Conservation (phyloP, 2,329 filamentous ascomycete species). For the Verticillium dahliae region DNA sequence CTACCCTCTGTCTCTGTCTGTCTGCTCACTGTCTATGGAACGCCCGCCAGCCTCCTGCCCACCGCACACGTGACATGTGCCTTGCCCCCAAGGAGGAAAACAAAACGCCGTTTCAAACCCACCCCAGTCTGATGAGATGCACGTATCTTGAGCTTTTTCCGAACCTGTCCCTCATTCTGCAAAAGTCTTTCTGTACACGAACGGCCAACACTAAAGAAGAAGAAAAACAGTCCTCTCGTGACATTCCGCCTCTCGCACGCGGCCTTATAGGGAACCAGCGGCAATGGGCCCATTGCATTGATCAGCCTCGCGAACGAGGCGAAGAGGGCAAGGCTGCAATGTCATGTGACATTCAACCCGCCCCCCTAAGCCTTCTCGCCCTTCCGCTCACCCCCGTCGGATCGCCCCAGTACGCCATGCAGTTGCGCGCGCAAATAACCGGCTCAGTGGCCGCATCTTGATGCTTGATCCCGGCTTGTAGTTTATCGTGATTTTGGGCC, state of each 20-base stretch:
- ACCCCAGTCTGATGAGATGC: background rate
- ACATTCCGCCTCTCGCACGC: background rate
- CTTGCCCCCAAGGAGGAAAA: background rate
- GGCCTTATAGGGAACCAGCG: background rate
- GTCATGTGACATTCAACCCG: conserved; percentile 1
- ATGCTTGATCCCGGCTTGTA: conserved; percentile 14
- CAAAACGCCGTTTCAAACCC: background rate
- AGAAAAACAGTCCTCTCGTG: background rate
- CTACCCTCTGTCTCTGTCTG: background rate
- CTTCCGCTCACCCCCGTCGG: background rate
- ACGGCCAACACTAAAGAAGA: background rate
- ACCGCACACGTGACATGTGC: background rate
- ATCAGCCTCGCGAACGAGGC: background rate
- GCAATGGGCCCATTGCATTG: background rate
- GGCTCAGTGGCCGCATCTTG: background rate
- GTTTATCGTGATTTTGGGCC: conserved; percentile 9
- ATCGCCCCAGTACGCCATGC: background rate
- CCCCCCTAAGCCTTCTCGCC: background rate
- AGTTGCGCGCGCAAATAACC: background rate
- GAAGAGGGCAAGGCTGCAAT: background rate
- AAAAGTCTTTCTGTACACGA: background rate
- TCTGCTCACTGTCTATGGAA: background rate
- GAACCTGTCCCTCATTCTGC: background rate
- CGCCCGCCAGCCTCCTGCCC: background rate
- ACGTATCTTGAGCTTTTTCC: background rate